Evolutionary conservation across 164 flowering plant species (phyloP), one percentile per base, ranked within the genome.

Genomic region (Brasenia schreberi): DNA sequence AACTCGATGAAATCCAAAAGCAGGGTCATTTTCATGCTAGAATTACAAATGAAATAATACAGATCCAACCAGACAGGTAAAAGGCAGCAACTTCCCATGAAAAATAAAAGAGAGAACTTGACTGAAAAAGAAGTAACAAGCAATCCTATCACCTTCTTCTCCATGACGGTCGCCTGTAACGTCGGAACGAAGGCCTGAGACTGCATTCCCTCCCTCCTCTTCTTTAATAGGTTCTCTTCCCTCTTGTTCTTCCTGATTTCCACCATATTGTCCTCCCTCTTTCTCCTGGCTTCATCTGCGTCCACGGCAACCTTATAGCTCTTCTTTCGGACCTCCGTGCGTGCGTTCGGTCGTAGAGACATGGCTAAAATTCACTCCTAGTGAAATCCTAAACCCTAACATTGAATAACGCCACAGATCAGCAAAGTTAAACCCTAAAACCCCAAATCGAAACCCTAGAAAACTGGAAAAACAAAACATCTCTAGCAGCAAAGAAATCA

Each of bases 271-370:
- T 87, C 92, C 67, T 85, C 93, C 59, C 93, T 80, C 77, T 92
- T 60, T 33, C 93, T 70, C 66, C 92, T 79, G 0, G 92, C 96
- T 43, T 87, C 92, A 10, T 89, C 96, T 7, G 89, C 96, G 64
- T 89, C 92, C 18, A 89, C 92, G 14, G 90, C 86, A n/a, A 89
- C 96, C 79, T 89, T 89, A 79, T 89, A 89, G 56, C 87, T 70
- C 81, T 83, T 87, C 69, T 89, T 83, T 23, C 96, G 85, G 60
- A 79, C 84, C 78, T 89, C 92, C 23, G 86, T 76, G 68, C 87
- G 81, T 49, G 84, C 80, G 75, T 67, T 81, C 11, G 90, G 92
- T 64, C 89, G 84, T 68, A 89, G 79, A 71, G 96, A 89, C 92
- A 85, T 83, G 56, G 56, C 56, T 49, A 14, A 9, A 49, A 14